Percentiles rank a stretch among this genome's conserved stretches.
phyloP scores from a whole-genome alignment of 306 rosid species.

The Delonix regia region DNA sequence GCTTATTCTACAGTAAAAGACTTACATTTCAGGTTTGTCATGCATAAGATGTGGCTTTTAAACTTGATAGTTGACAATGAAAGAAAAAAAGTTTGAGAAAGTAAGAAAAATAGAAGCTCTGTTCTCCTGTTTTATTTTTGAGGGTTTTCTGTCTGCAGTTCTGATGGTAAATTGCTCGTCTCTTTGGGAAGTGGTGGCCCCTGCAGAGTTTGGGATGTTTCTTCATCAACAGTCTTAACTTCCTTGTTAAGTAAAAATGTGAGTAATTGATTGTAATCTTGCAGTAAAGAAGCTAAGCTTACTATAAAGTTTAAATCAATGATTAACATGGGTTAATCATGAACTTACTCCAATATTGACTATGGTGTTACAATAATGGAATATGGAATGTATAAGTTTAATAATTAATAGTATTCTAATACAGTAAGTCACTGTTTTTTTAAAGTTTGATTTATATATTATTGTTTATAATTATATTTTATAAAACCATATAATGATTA shows the following conservation, averaged over 20 bases:
- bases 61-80: constrained; percentile 4
- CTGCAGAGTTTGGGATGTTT: constrained; percentile 87
- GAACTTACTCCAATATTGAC: constrained; percentile 4
- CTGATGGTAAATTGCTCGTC: constrained; percentile 77
- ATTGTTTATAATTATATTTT: neutral
- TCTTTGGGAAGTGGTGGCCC: constrained; percentile 87
- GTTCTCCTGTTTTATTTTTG: constrained; percentile 32
- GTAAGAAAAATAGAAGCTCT: constrained; percentile 4
- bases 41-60: constrained; percentile 24
- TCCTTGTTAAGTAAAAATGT: constrained; percentile 73
- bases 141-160: constrained; percentile 59
- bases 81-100: constrained; percentile 20
- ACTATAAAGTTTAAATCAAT: constrained; percentile 17
- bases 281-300: neutral
- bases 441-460: neutral
- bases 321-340: constrained; percentile 27
- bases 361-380: neutral
- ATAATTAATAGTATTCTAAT: neutral
- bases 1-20: constrained; percentile 79
- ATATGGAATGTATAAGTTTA: constrained; percentile 17
- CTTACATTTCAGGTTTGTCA: constrained; percentile 80
- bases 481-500: constrained; percentile 12
- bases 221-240: constrained; percentile 58
- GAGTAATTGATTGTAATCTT: constrained; percentile 45
- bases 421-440: neutral